Percentiles rank a stretch among this genome's conserved stretches.
Conservation (phyloP, 192 early-diverging fungal species). For the Linnemannia hyalina region DNA sequence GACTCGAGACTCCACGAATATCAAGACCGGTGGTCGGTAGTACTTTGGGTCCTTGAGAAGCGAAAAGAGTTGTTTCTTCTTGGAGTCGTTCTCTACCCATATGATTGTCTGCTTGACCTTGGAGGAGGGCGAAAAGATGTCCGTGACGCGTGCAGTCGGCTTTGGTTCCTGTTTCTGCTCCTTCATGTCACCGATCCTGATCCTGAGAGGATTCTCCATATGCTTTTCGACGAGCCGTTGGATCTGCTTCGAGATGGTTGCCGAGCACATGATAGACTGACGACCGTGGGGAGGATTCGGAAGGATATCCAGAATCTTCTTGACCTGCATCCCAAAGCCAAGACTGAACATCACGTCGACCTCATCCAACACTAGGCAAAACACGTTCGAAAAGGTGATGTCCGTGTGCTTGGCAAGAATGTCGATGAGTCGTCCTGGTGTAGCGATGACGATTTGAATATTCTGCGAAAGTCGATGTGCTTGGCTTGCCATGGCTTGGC, state of each 20-base stretch:
- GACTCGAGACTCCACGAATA: conserved; percentile 68
- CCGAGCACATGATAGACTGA: conserved; percentile 65
- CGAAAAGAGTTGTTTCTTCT: conserved; percentile 67
- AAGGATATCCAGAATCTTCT: conserved; percentile 58
- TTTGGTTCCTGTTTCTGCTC: neutral
- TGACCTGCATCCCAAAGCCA: conserved; percentile 65
- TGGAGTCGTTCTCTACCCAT: conserved; percentile 69
- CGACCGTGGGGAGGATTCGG: conserved; percentile 39
- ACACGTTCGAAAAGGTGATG: conserved; percentile 55
- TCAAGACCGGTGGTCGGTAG: conserved; percentile 62
- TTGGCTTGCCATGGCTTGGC: conserved; percentile 67
- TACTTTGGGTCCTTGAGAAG: conserved; percentile 67
- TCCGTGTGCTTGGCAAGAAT: conserved; percentile 53
- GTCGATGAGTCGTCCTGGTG: conserved; percentile 69
- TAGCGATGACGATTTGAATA: conserved; percentile 67
- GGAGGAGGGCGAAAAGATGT: conserved; percentile 41
- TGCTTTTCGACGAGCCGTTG: conserved; percentile 28
- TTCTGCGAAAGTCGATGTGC: conserved; percentile 65
- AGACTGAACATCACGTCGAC: conserved; percentile 71
- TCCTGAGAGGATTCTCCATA: conserved; percentile 51
- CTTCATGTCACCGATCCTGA: conserved; percentile 42
- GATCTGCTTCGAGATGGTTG: conserved; percentile 60
- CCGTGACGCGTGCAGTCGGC: neutral
- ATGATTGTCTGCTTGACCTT: conserved; percentile 67
- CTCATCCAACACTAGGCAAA: conserved; percentile 67